Evolutionary conservation across 2,329 filamentous ascomycete genomes (phyloP), one percentile per base, ranked within the genome.

Genomic region (Byssochlamys sp.): DNA sequence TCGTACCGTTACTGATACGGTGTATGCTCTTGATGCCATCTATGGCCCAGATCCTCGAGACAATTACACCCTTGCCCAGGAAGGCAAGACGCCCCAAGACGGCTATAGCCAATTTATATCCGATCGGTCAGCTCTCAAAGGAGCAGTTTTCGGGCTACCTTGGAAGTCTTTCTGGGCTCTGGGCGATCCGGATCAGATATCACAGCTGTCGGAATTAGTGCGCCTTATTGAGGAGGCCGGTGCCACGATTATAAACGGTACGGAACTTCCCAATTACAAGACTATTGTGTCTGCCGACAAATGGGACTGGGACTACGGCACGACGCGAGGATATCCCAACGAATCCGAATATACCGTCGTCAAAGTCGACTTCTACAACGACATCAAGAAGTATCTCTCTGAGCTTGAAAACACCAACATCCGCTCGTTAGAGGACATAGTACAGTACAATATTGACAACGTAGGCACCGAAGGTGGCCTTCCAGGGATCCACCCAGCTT

Each of bases 231-330:
- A 81, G 65, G 68, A 69, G 0, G 83, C 84, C 0, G 87, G 88
- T 1, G 87, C 85, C 0, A 86, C 79, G 1, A 78, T 91, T 48
- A 75, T 90, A 65, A 88, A 90, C 65, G 79, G 80, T 27, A 89
- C 86, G 0, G 87, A 91, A 66, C 78, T 91, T 1, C 82, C 83
- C 25, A 76, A 83, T 67, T 81, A 83, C 64, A 70, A 84, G 65
- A 81, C 74, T 0, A 81, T 89, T 26, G 80, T 90, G 11, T 81
- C 80, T 31, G 85, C 83, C 0, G 69, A 81, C 53, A 85, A 85
- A n/a, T 91, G 87, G 87, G 78, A 90, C 69, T 91, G 88, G 80
- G 85, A 88, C 64, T 87, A 83, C 61, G 86, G 86, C 12, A 78
- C 73, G 4, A 79, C 76, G 1, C 80, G 85, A 3, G 84, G 85